These are phyloP conservation scores for Euphorbia celastroides DNA, from an alignment of 441 rosid genomes.

Conservation along the genomic window DNA sequence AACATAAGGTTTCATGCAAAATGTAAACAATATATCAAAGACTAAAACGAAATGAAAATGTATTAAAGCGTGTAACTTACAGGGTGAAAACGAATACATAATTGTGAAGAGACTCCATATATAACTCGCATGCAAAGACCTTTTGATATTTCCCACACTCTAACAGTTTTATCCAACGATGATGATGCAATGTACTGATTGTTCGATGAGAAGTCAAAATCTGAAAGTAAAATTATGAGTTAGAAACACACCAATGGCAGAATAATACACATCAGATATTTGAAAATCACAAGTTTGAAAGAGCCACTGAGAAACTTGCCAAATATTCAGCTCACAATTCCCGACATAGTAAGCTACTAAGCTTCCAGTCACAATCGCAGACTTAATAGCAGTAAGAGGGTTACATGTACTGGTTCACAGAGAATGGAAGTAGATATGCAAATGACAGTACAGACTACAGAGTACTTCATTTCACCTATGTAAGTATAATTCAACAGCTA, in stretches of 20 bases:
- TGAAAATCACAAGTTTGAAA: background rate
- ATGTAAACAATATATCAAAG: too few relatives aligned
- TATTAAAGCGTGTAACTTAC: constrained; percentile 38
- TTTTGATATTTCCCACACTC: constrained; percentile 90
- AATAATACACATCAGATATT: constrained; percentile 4
- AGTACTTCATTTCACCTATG: background rate
- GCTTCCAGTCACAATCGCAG: background rate
- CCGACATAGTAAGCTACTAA: background rate
- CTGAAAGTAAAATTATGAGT: constrained; percentile 39
- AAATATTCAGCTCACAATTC: background rate
- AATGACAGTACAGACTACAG: background rate
- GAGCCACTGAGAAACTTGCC: background rate
- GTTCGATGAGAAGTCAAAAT: constrained; percentile 94
- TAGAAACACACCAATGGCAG: constrained; percentile 20
- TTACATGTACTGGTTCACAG: too few relatives aligned
- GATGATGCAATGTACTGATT: constrained; percentile 94
- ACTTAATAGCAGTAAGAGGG: background rate
- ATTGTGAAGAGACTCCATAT: constrained; percentile 80
- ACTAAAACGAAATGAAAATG: too few relatives aligned
- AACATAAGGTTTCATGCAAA: background rate
- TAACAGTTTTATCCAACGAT: constrained; percentile 88
- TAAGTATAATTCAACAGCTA: background rate
- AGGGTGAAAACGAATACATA: constrained; percentile 92
- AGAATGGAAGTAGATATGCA: too few relatives aligned
- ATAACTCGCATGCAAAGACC: constrained; percentile 92